Evolutionary conservation across 495 filamentous ascomycete species (phyloP).

Genomic region (Podospora conica): DNA sequence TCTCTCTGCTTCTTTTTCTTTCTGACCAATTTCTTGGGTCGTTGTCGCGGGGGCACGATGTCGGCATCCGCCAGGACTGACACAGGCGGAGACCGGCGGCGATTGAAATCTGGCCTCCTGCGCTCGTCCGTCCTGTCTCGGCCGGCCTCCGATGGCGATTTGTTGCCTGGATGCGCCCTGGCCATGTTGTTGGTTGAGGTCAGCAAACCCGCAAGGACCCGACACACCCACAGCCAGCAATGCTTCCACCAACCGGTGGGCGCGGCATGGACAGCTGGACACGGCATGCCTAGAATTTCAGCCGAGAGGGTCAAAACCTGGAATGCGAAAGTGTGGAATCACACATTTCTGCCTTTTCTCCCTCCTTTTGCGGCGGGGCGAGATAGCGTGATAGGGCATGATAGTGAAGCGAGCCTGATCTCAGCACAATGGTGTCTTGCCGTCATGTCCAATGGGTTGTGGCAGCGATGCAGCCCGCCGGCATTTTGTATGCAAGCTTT

Average conservation of each 20-base stretch:
- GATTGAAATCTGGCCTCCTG: no score
- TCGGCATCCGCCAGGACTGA: no score
- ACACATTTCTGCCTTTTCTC: not conserved
- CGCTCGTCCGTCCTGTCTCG: not conserved
- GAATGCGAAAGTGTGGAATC: not conserved
- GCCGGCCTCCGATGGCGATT: not conserved
- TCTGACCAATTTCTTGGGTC: no score
- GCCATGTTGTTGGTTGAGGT: not conserved
- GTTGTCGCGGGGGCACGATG: no score
- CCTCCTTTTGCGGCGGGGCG: not conserved
- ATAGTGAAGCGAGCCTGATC: not conserved
- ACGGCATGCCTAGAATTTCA: not conserved
- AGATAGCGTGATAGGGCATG: not conserved
- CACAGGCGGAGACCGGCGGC: not conserved
- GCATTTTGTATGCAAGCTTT: slow-evolving; percentile 8
- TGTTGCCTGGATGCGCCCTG: not conserved
- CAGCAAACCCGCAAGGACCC: not conserved
- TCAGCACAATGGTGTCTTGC: not conserved
- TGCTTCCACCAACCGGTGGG: no score
- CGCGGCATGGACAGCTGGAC: not conserved
- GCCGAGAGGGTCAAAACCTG: not conserved
- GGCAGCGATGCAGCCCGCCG: slow-evolving; percentile 18
- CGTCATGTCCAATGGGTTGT: slow-evolving; percentile 2
- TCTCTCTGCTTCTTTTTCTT: no score
- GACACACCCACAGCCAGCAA: not conserved